Evolutionary conservation across 1,284 basidiomycete genomes (phyloP).

Genomic region (Irpex sp.): DNA sequence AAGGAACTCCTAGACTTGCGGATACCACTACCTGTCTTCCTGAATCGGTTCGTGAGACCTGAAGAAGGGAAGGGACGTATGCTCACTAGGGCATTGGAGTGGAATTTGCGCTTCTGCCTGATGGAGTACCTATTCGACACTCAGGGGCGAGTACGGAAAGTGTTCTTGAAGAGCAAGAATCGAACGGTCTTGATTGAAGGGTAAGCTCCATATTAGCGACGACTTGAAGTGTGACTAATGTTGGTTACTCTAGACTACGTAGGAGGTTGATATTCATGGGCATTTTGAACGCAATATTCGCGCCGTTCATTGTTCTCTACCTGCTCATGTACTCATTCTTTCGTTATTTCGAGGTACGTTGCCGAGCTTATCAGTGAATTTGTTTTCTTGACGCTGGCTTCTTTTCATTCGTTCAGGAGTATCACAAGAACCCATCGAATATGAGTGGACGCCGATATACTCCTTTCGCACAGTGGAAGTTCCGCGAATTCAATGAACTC

Average conservation of each 20-base stretch:
- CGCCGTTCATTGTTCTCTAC: conserved; percentile 97
- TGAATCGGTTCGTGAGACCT: conserved; percentile 48
- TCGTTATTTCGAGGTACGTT: conserved; percentile 89
- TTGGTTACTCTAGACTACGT: conserved; percentile 53
- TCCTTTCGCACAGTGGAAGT: conserved; percentile 96
- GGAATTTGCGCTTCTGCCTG: conserved; percentile 94
- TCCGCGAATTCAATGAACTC: conserved; percentile 98
- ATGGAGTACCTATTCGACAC: conserved; percentile 92
- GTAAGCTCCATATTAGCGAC: conserved; percentile 41
- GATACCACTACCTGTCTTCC: conserved; percentile 65
- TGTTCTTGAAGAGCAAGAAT: conserved; percentile 86
- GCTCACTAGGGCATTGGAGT: conserved; percentile 89
- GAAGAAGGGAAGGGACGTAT: conserved; percentile 67
- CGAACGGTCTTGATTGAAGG: conserved; percentile 77
- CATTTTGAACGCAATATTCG: conserved; percentile 90
- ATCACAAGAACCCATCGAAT: conserved; percentile 96
- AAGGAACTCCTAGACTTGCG: conserved; percentile 91
- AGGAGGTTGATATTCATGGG: conserved; percentile 96
- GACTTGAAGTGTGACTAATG: background rate
- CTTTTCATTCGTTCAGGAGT: conserved; percentile 79
- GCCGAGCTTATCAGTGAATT: background rate
- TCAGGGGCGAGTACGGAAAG: conserved; percentile 84
- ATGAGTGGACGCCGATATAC: conserved; percentile 93
- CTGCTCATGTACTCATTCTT: conserved; percentile 98
- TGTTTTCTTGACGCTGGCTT: too few relatives aligned